phyloP scores from a whole-genome alignment of 805 yeast genomes.

The Wickerhamomyces alni region DNA sequence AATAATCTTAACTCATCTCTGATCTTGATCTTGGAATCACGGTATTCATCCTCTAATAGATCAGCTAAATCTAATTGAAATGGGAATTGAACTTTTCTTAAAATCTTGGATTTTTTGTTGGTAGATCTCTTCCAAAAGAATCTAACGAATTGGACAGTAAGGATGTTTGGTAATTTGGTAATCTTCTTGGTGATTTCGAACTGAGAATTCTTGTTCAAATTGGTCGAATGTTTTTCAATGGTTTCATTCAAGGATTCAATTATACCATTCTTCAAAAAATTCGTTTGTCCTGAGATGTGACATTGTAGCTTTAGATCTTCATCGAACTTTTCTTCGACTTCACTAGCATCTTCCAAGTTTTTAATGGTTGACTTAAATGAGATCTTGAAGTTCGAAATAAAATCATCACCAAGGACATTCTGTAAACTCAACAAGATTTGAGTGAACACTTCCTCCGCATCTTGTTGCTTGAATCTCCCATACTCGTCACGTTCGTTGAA shows the following conservation, averaged over 20 bases:
- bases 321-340: conserved; percentile 45
- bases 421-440: conserved; percentile 57
- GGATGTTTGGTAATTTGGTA: conserved; percentile 75
- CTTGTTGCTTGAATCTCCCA: conserved; percentile 89
- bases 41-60: conserved; percentile 73
- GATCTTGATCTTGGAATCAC: conserved; percentile 54
- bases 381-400: conserved; percentile 57
- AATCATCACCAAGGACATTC: conserved; percentile 39
- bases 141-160: conserved; percentile 89
- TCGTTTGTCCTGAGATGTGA: conserved; percentile 80
- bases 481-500: conserved; percentile 71
- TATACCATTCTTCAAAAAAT: conserved; percentile 84
- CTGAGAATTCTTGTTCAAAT: conserved; percentile 62
- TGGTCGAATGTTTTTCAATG: conserved; percentile 71
- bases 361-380: conserved; percentile 56
- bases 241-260: conserved; percentile 67
- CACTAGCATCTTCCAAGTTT: conserved; percentile 51
- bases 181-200: conserved; percentile 57
- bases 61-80: conserved; percentile 86
- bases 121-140: conserved; percentile 96
- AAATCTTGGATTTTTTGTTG: conserved; percentile 83
- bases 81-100: conserved; percentile 93
- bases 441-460: conserved; percentile 94
- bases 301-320: conserved; percentile 74
- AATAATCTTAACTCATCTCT: conserved; percentile 75